Evolutionary conservation across 2,329 filamentous ascomycete species (phyloP).

Genomic region (Colletotrichum sp.): DNA sequence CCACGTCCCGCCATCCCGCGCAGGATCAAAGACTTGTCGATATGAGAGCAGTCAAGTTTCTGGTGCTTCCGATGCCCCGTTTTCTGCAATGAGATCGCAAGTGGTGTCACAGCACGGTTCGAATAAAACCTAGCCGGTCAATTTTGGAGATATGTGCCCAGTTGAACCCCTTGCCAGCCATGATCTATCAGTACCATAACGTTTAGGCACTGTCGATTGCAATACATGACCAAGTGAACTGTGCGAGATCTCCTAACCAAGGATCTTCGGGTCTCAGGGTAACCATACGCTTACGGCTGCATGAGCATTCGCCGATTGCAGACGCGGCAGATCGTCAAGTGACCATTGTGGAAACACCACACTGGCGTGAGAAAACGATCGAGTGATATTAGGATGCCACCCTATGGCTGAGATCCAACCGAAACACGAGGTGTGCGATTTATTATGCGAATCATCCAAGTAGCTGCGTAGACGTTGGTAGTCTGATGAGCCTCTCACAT

Average conservation of each 20-base stretch:
- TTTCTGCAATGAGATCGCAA: not conserved
- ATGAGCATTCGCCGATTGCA: not conserved
- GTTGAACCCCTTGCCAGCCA: not conserved
- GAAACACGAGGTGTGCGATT: not conserved
- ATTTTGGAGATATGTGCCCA: not conserved
- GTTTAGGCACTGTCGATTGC: not conserved
- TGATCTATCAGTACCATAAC: not conserved
- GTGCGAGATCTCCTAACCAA: not conserved
- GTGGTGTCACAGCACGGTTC: not conserved
- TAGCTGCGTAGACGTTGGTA: not conserved
- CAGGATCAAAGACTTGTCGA: not conserved
- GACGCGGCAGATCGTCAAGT: slow-evolving; percentile 8
- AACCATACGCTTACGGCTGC: slow-evolving; percentile 4
- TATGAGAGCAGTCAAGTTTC: not conserved
- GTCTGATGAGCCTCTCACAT: not conserved
- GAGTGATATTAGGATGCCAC: not conserved
- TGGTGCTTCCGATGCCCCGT: not conserved
- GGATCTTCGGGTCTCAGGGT: not conserved
- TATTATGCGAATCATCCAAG: not conserved
- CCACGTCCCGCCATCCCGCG: not conserved
- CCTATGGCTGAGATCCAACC: not conserved
- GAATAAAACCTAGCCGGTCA: not conserved
- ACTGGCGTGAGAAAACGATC: not conserved
- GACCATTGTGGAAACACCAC: not conserved
- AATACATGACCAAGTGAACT: not conserved